Evolutionary conservation across 306 rosid genomes (phyloP).

Genomic region (Phaseolus lunatus): DNA sequence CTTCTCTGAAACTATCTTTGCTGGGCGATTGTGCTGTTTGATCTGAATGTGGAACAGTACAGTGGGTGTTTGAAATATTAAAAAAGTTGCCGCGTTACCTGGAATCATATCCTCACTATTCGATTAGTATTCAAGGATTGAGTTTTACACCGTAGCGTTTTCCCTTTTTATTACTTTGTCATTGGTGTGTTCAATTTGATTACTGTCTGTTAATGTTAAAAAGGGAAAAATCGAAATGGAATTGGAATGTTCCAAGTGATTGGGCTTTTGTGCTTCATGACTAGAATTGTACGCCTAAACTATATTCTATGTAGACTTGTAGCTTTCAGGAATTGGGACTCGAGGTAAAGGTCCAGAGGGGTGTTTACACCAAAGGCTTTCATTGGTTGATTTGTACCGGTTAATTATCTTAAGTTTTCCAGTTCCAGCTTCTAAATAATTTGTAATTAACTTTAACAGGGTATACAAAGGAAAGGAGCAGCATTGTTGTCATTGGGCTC

Average conservation of each 20-base stretch:
- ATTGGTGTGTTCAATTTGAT: not conserved
- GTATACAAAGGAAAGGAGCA: constrained; percentile 94
- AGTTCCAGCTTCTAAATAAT: not conserved
- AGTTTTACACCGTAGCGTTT: not conserved
- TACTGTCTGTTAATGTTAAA: not conserved
- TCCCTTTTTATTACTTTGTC: not conserved
- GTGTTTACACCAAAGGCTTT: constrained; percentile 1
- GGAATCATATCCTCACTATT: not conserved
- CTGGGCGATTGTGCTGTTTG: not conserved
- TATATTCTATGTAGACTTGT: not conserved
- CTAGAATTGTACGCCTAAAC: not conserved
- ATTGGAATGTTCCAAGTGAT: constrained; percentile 5
- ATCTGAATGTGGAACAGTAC: not conserved
- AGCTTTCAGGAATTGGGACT: not conserved
- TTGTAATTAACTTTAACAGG: constrained; percentile 57
- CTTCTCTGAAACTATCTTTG: not conserved
- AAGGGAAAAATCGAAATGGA: not conserved
- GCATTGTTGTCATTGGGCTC: constrained; percentile 94
- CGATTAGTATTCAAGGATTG: not conserved
- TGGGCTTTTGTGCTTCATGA: constrained; percentile 21
- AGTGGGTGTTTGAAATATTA: not conserved
- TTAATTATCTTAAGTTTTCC: constrained; percentile 35
- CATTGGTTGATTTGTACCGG: not conserved
- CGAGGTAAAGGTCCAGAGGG: not conserved
- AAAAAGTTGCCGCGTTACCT: not conserved